Percentiles rank a stretch among this genome's conserved stretches.
These are phyloP conservation scores for Cyberlindnera saturnus DNA, from an alignment of 805 yeast species.

Conservation along the genomic window DNA sequence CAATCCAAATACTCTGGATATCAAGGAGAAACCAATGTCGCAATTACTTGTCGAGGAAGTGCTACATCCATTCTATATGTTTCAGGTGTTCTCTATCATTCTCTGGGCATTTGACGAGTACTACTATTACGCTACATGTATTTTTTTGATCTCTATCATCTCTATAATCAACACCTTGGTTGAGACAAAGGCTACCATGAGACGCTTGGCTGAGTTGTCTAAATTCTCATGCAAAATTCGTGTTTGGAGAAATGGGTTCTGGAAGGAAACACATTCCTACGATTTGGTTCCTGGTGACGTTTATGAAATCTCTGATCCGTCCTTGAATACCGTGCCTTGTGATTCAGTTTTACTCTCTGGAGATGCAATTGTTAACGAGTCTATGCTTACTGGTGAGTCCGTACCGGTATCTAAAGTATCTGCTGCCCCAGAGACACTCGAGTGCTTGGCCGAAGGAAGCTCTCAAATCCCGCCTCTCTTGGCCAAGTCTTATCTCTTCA, in stretches of 20 bases:
- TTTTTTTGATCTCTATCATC: conserved; percentile 75
- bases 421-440: conserved; percentile 56
- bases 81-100: conserved; percentile 87
- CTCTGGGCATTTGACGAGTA: conserved; percentile 92
- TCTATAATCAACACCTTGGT: conserved; percentile 75
- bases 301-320: conserved; percentile 86
- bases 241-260: conserved; percentile 87
- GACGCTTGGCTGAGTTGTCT: conserved; percentile 68
- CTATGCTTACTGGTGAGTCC: conserved; percentile 97
- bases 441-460: conserved; percentile 42
- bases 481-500: conserved; percentile 71
- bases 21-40: conserved; percentile 62
- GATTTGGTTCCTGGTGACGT: conserved; percentile 95
- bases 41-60: conserved; percentile 80
- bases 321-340: conserved; percentile 70
- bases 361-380: conserved; percentile 94
- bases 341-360: conserved; percentile 86
- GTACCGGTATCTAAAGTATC: conserved; percentile 87
- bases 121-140: conserved; percentile 90
- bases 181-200: conserved; percentile 78
- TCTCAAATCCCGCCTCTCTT: conserved; percentile 57
- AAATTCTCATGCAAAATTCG: conserved; percentile 73
- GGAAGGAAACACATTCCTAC: conserved; percentile 73
- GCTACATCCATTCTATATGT: conserved; percentile 90
- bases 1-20: conserved; percentile 69